Evolutionary conservation across 2,329 filamentous ascomycete genomes (phyloP), one percentile per base, ranked within the genome.

Genomic region (Verticillium longisporum): DNA sequence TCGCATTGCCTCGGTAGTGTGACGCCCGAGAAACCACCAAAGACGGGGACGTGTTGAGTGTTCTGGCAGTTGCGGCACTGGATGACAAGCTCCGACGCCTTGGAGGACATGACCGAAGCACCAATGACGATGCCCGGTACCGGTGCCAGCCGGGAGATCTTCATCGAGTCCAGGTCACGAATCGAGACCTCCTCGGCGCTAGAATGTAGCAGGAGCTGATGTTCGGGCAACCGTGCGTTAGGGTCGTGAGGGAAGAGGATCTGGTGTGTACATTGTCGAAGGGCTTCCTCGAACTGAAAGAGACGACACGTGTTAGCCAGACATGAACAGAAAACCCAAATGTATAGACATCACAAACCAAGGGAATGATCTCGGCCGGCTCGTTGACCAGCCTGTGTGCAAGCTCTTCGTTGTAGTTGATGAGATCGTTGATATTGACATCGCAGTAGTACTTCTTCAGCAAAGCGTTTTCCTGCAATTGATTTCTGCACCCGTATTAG

Each of bases 51-150:
- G 32, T 84, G 83, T 65, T 91, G 83, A 36, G 84, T 82, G 67
- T 92, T 84, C 62, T 88, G 84, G 76, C 95, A 99, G 70, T 88
- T 92, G 65, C 92, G 87, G 78, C 95, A 99, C 75, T 96, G 88
- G 58, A 99, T 89, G 63, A 90, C 85, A 31, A 99, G 82, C 32
- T 88, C 82, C 6, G 92, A 97, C 5, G 95, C 92, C 79, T 99
- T 98, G 13, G 94, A 98, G 2, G 93, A 97, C 74, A 98, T 89
- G 18, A 96, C 96, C 1, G 94, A 97, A 56, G 95, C 95, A 56
- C 95, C 94, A 66, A 99, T 99, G 62, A 99, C 92, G 66, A 99
- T 99, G 58, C 95, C 95, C 1, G 95, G 95, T 61, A 99, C 96
- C 61, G 94, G 87, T 45, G 99, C 94, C n/a, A 99, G 88, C 67